These are phyloP conservation scores for Xylaria digitata DNA, from an alignment of 2,329 filamentous ascomycete genomes.

Conservation along the genomic window DNA sequence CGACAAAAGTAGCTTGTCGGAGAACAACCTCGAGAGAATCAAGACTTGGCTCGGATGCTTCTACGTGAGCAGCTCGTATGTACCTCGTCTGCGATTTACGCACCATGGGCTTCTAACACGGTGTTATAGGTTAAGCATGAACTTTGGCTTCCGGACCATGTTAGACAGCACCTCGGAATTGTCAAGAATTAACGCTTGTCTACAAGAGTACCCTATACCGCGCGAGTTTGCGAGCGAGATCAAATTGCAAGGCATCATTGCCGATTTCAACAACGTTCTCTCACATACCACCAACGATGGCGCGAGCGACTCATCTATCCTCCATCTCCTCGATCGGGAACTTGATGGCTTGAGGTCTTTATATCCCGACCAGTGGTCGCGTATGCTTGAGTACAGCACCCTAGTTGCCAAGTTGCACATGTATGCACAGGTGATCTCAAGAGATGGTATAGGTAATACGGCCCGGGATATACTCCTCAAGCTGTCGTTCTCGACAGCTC, in stretches of 20 bases:
- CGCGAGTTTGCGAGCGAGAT: conserved; percentile 45
- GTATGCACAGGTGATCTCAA: conserved; percentile 46
- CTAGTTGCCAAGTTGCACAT: conserved; percentile 48
- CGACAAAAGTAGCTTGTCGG: conserved; percentile 37
- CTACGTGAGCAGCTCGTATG: conserved; percentile 48
- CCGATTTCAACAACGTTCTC: conserved; percentile 46
- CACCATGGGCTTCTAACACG: neutral
- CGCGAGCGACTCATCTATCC: conserved; percentile 45
- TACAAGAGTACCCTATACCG: conserved; percentile 42
- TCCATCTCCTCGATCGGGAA: conserved; percentile 48
- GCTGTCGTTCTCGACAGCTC: conserved; percentile 44
- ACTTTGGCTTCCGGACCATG: conserved; percentile 46
- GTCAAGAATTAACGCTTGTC: conserved; percentile 40
- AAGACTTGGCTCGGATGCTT: conserved; percentile 50
- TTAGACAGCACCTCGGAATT: conserved; percentile 46
- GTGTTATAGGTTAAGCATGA: conserved; percentile 45
- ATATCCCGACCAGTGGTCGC: conserved; percentile 45
- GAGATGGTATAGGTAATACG: conserved; percentile 35
- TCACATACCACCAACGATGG: conserved; percentile 44
- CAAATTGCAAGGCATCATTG: conserved; percentile 44
- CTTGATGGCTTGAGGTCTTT: conserved; percentile 43
- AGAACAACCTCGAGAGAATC: conserved; percentile 41
- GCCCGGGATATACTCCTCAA: conserved; percentile 47
- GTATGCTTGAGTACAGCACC: conserved; percentile 42
- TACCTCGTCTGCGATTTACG: neutral